These are phyloP conservation scores for Pseudonectria buxi DNA, from an alignment of 2,329 filamentous ascomycete genomes.

Conservation along the genomic window DNA sequence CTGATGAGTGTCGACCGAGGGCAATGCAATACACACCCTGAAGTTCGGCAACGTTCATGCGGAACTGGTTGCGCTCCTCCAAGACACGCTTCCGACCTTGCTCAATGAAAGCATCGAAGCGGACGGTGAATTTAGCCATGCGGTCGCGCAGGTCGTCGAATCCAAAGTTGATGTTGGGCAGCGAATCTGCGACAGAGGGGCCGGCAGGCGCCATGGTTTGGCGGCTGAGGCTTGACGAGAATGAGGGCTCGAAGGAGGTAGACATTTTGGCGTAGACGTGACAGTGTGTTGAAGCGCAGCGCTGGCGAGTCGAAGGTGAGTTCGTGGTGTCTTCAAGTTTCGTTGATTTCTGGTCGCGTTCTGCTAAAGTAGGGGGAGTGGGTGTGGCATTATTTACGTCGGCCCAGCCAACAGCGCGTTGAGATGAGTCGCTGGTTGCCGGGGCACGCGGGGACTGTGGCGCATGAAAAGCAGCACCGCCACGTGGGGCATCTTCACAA, in stretches of 20 bases:
- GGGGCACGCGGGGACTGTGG: slow-evolving; percentile 23
- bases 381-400: too few species aligned
- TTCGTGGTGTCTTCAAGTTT: too few species aligned
- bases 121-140: slow-evolving; percentile 86
- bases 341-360: too few species aligned
- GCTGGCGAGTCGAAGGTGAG: too few species aligned
- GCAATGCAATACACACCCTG: slow-evolving; percentile 56
- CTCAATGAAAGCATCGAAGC: slow-evolving; percentile 92
- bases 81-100: slow-evolving; percentile 81
- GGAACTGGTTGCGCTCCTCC: slow-evolving; percentile 91
- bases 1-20: not conserved
- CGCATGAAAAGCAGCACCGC: slow-evolving; percentile 18
- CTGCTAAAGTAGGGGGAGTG: too few species aligned
- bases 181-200: slow-evolving; percentile 65
- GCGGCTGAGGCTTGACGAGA: slow-evolving; percentile 56
- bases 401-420: slow-evolving; percentile 4
- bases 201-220: slow-evolving; percentile 51
- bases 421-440: slow-evolving; percentile 23
- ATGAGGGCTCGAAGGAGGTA: slow-evolving; percentile 60
- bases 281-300: not conserved
- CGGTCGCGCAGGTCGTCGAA: slow-evolving; percentile 93
- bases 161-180: slow-evolving; percentile 89
- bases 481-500: slow-evolving; percentile 19
- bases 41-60: slow-evolving; percentile 80
- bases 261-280: slow-evolving; percentile 38